Base-by-base conservation (phyloP, 2,329 filamentous ascomycete species). In the Aureobasidium sp. region DNA sequence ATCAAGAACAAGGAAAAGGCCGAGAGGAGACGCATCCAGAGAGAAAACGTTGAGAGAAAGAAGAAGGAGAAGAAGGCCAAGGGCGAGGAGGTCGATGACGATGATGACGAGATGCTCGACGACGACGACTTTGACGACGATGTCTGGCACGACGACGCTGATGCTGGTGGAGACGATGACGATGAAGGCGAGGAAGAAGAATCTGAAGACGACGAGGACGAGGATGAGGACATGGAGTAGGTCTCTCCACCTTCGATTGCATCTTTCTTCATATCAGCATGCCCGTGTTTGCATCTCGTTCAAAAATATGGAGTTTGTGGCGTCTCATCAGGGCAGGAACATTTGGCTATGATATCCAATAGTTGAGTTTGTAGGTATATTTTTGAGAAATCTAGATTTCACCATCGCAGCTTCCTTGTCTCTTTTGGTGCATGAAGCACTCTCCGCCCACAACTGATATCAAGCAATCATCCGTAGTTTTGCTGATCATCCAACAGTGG, bases 41-140 rank as follows among this genome's bases (percentile, higher is more conserved):
- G 84, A 74, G 91, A 89, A 67, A 97, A 97, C 68, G 84, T 99
- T 1, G 91, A 96, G 76, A 87, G 82, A 76, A 97, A 97, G 79
- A 84, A 82, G 74, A 85, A 87, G 71, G 81, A 83, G 61, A 84
- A 80, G 66, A 72, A 68, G n/a, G 73, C 77, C 41, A 76, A 75
- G 2, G 74, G 75, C 7, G 74, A 76, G 17, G 71, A 70, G n/a
- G 65, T 62, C 36, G 77, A 64, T 22, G 77, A 78, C 15, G 72
- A 73, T 22, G 73, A 73, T 22, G 73, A 74, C 25, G 70, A 70
- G 3, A 69, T 69, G 37, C 63, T 68, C 41, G 71, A 72, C 45
- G 77, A 75, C 2, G 79, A 80, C 17, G 78, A 72, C 48, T 77
- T 75, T 2, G 79, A 80, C 25, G 78, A 79, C 42, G 79, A 81